These are phyloP conservation scores for Ogataea pignaliae DNA, from an alignment of 805 yeast genomes.

Conservation along the genomic window DNA sequence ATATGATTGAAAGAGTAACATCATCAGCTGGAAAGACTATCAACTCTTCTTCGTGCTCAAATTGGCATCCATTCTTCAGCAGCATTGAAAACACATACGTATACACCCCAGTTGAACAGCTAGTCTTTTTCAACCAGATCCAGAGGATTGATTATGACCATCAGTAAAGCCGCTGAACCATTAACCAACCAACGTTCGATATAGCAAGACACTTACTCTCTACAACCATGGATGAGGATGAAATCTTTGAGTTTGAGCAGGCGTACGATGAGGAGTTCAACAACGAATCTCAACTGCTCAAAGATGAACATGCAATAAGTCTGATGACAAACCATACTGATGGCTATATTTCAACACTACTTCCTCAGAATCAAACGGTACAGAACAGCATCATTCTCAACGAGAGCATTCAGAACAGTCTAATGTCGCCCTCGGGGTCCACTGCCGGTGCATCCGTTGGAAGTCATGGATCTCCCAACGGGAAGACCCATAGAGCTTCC, in stretches of 20 bases:
- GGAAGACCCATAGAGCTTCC: background rate
- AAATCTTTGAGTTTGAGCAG: slow-evolving; percentile 21
- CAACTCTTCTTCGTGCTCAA: no score
- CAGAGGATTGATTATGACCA: no score
- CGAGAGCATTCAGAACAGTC: slow-evolving; percentile 2
- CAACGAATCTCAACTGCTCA: slow-evolving; percentile 11
- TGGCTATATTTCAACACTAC: slow-evolving; percentile 7
- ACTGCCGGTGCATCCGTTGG: background rate
- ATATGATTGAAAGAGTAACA: no score
- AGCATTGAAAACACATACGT: no score
- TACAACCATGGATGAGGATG: slow-evolving; percentile 16
- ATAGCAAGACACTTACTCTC: background rate
- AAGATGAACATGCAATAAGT: slow-evolving; percentile 14
- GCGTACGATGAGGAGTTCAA: slow-evolving; percentile 13
- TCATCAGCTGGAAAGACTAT: no score
- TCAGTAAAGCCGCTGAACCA: no score
- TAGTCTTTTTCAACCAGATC: no score
- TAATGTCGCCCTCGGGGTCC: background rate
- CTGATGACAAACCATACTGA: slow-evolving; percentile 10
- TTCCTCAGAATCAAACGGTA: slow-evolving; percentile 1
- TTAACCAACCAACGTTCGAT: background rate
- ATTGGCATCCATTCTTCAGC: no score
- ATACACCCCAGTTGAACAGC: no score
- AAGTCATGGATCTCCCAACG: background rate
- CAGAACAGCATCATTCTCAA: background rate